These are phyloP conservation scores for Purpureocillium takamizusanense DNA, from an alignment of 2,329 filamentous ascomycete species.

Conservation along the genomic window DNA sequence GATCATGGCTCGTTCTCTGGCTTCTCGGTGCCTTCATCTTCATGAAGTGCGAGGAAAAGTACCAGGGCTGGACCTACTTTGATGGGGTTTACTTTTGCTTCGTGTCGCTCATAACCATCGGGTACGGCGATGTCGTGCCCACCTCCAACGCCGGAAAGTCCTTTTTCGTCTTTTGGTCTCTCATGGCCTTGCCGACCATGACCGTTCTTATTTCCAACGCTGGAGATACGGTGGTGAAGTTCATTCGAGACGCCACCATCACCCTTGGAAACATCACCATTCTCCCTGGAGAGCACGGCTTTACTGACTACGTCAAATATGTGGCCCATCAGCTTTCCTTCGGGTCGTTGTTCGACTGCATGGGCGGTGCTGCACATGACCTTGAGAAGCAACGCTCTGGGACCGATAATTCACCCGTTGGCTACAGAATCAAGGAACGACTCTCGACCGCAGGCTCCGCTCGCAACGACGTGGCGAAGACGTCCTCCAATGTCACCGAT, in stretches of 20 bases:
- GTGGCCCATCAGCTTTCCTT: conserved; percentile 31
- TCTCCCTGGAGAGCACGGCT: conserved; percentile 44
- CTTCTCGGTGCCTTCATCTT: conserved; percentile 73
- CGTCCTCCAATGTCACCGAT: background rate
- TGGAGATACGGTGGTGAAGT: conserved; percentile 70
- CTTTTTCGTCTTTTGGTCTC: conserved; percentile 90
- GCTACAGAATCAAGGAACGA: too few relatives aligned
- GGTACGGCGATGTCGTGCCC: conserved; percentile 74
- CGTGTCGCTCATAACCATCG: conserved; percentile 73
- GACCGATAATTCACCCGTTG: too few relatives aligned
- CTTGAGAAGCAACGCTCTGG: background rate
- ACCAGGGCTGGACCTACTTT: conserved; percentile 65
- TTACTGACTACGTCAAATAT: conserved; percentile 35
- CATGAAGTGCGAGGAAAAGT: conserved; percentile 36
- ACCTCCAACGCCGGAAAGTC: conserved; percentile 69
- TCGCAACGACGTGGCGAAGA: background rate
- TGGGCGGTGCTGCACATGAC: conserved; percentile 1
- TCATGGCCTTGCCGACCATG: conserved; percentile 80
- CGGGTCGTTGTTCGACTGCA: conserved; percentile 28
- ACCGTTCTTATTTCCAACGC: conserved; percentile 80
- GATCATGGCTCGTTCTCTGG: conserved; percentile 69
- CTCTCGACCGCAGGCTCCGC: too few relatives aligned
- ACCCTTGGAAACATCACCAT: conserved; percentile 51
- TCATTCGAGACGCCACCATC: conserved; percentile 45
- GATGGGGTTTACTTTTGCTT: conserved; percentile 80